Base-by-base conservation (phyloP, 176 grass and related monocot genomes). In the Triticum dicoccoides region DNA sequence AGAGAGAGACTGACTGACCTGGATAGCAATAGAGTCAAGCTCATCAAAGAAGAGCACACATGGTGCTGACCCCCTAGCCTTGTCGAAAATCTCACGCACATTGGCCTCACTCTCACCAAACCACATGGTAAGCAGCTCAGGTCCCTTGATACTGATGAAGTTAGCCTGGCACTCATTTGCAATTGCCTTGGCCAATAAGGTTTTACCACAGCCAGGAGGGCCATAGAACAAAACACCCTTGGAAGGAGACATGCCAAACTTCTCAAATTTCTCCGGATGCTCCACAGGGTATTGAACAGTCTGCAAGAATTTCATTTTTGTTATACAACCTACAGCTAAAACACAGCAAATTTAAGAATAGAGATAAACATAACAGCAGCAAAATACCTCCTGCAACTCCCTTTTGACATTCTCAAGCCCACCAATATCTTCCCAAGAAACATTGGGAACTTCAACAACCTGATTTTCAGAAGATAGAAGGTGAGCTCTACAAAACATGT, bases 61-160 rank as follows among this genome's bases (percentile, higher is more conserved):
- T 7, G 92, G 92, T 25, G 95, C 95, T 65, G 90, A 94, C 37
- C 88, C 86, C 35, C 92, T 89, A 78, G 95, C 95, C 80, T 97
- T 97, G 76, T 97, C 94, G 61, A 97, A 97, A 11, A 97, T 94
- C 78, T 97, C 95, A 41, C 92, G 86, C 3, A 97, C 95, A 86
- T 97, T 97, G 9, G 95, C 92, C 81, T 97, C 95, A 65, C 95
- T 97, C 92, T 97, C 95, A 66, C 95, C 95, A 83, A 97, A 97
- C 95, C 92, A 97, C 92, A 97, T 94, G n/a, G 94, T 97, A 61
- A 97, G 89, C 10, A 97, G 79, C 76, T 97, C 94, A 10, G 94
- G 94, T 63, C 94, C 94, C 89, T 97, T 97, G 24, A 97, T 90
- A 83, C 95, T 97, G 58, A 97, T 97, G 52, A 97, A 97, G 78